phyloP scores from a whole-genome alignment of 1,139 yeast genomes.

The Zygosaccharomyces sapae region DNA sequence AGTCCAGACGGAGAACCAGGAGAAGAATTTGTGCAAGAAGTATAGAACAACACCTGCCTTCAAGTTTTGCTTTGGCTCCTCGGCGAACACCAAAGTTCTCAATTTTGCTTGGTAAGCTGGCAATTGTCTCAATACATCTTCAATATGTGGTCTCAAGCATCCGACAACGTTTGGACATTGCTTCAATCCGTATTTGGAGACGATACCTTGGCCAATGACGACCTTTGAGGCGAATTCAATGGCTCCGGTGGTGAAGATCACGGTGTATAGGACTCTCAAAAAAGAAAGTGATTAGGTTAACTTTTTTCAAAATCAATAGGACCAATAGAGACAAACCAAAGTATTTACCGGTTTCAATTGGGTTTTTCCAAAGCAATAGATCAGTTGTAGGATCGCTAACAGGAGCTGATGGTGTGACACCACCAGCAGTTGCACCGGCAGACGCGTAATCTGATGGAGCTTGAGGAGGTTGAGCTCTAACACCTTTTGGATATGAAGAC shows the following conservation, averaged over 20 bases:
- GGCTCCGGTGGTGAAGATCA: conserved; percentile 51
- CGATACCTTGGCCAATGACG: conserved; percentile 66
- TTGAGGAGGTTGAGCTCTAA: conserved; percentile 1
- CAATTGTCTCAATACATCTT: conserved; percentile 27
- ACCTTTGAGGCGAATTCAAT: conserved; percentile 67
- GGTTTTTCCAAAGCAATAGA: conserved; percentile 80
- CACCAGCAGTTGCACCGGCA: not conserved
- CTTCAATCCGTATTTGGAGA: conserved; percentile 45
- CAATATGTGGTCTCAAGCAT: conserved; percentile 47
- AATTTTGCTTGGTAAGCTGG: conserved; percentile 33
- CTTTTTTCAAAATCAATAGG: conserved; percentile 61
- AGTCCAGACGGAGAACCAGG: conserved; percentile 70
- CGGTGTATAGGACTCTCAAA: conserved; percentile 45
- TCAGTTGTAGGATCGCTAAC: conserved; percentile 28
- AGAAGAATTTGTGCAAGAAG: conserved; percentile 67
- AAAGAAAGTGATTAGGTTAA: conserved; percentile 61
- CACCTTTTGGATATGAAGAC: conserved; percentile 4
- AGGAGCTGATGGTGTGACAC: not conserved
- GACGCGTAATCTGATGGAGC: conserved; percentile 2
- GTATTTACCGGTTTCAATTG: conserved; percentile 70
- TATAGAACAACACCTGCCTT: conserved; percentile 67
- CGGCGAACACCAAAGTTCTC: conserved; percentile 34
- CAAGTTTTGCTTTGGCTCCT: conserved; percentile 51
- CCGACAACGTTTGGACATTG: conserved; percentile 36
- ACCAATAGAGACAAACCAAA: conserved; percentile 61